These are phyloP conservation scores for Schwanniomyces sp. DNA, from an alignment of 805 yeast species.

Conservation along the genomic window DNA sequence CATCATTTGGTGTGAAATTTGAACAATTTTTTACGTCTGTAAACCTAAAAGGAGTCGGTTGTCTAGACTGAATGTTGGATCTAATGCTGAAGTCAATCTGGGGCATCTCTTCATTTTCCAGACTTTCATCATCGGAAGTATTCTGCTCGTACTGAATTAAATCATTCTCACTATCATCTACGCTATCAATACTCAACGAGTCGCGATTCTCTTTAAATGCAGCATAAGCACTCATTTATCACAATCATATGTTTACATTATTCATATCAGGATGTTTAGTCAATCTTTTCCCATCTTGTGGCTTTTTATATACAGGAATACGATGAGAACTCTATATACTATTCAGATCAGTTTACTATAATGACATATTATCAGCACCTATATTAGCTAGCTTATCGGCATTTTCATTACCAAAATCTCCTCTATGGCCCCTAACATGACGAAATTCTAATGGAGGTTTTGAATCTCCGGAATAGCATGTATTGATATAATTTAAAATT, in stretches of 20 bases:
- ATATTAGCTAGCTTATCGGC: slow-evolving; percentile 74
- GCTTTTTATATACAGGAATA: slow-evolving; percentile 2
- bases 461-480: neutral
- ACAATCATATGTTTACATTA: neutral
- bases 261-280: neutral
- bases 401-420: slow-evolving; percentile 65
- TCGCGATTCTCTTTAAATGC: slow-evolving; percentile 21
- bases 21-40: slow-evolving; percentile 19
- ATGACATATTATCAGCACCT: slow-evolving; percentile 49
- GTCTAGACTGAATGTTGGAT: slow-evolving; percentile 1
- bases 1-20: slow-evolving; percentile 35
- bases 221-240: slow-evolving; percentile 34
- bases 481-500: slow-evolving; percentile 8
- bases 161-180: slow-evolving; percentile 14
- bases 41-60: neutral
- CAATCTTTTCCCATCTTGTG: neutral
- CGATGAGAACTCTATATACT: neutral
- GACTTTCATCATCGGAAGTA: slow-evolving; percentile 24
- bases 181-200: slow-evolving; percentile 7
- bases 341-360: neutral
- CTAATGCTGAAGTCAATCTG: neutral
- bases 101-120: slow-evolving; percentile 1
- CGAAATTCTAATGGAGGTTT: slow-evolving; percentile 23
- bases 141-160: slow-evolving; percentile 22
- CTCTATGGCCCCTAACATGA: slow-evolving; percentile 76